phyloP scores from a whole-genome alignment of 331 rosid species.

The Quercus lobata region DNA sequence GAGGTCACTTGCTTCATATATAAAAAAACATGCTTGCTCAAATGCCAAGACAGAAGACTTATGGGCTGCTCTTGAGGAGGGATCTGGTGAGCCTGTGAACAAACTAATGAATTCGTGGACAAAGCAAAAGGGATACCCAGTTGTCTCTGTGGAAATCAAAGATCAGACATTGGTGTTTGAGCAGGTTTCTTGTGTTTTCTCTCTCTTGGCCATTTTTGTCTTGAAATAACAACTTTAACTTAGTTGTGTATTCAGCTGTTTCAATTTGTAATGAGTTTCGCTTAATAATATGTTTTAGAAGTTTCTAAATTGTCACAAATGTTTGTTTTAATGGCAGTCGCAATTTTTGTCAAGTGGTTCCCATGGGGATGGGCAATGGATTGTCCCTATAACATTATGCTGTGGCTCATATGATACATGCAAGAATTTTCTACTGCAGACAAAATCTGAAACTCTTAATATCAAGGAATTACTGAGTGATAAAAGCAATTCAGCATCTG shows the following conservation, averaged over 20 bases:
- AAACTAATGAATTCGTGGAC: slow-evolving; percentile 57
- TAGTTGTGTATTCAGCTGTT: neutral
- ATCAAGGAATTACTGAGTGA: slow-evolving; percentile 21
- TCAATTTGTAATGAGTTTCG: neutral
- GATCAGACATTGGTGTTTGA: slow-evolving; percentile 37
- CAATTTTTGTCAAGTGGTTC: slow-evolving; percentile 47
- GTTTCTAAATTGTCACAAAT: neutral
- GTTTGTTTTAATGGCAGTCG: slow-evolving; percentile 27
- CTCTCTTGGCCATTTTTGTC: neutral
- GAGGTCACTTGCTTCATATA: slow-evolving; percentile 50
- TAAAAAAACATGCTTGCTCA: slow-evolving; percentile 44
- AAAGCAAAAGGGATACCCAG: slow-evolving; percentile 49
- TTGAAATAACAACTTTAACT: neutral
- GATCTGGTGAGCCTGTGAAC: slow-evolving; percentile 50
- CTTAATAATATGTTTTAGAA: neutral
- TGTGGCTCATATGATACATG: slow-evolving; percentile 37
- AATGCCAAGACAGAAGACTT: slow-evolving; percentile 52
- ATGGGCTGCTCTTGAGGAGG: slow-evolving; percentile 62
- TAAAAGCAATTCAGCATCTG: neutral
- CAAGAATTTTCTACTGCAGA: slow-evolving; percentile 41
- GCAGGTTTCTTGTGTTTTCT: slow-evolving; percentile 29
- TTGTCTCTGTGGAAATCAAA: slow-evolving; percentile 37
- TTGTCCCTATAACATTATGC: slow-evolving; percentile 46
- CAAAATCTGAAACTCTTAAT: slow-evolving; percentile 31
- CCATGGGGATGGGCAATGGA: slow-evolving; percentile 45